phyloP scores from a whole-genome alignment of 2,329 filamentous ascomycete species.

The Arthrocladium fulminans region DNA sequence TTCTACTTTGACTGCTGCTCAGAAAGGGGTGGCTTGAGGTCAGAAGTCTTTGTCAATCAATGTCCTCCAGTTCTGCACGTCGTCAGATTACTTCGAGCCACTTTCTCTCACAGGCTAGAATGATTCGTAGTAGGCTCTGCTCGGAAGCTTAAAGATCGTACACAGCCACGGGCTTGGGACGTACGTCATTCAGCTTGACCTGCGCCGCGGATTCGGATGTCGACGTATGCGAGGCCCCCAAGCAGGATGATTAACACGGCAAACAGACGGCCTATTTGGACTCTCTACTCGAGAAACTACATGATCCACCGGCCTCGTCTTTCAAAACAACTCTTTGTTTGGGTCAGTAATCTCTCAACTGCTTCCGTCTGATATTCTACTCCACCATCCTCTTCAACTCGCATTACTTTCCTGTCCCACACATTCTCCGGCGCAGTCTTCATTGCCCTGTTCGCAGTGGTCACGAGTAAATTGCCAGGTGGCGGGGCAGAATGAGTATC shows the following conservation, averaged over 20 bases:
- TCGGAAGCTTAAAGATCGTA: not conserved
- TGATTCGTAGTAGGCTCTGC: not conserved
- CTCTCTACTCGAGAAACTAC: not conserved
- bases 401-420: not conserved
- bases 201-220: too few species aligned
- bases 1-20: not conserved
- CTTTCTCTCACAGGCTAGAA: not conserved
- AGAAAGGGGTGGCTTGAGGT: not conserved
- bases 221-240: not conserved
- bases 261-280: not conserved
- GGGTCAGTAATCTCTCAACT: not conserved
- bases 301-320: not conserved
- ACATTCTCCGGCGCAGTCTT: not conserved
- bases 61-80: too few species aligned
- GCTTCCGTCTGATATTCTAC: not conserved
- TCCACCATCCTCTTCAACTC: not conserved
- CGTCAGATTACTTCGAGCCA: too few species aligned
- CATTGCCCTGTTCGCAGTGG: not conserved
- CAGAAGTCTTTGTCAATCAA: too few species aligned
- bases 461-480: not conserved
- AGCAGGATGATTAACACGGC: conserved; percentile 2
- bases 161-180: conserved; percentile 3
- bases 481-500: conserved; percentile 66
- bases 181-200: conserved; percentile 1
- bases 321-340: not conserved